Evolutionary conservation across 306 rosid genomes (phyloP).

Genomic region (Hylodesmum podocarpum): DNA sequence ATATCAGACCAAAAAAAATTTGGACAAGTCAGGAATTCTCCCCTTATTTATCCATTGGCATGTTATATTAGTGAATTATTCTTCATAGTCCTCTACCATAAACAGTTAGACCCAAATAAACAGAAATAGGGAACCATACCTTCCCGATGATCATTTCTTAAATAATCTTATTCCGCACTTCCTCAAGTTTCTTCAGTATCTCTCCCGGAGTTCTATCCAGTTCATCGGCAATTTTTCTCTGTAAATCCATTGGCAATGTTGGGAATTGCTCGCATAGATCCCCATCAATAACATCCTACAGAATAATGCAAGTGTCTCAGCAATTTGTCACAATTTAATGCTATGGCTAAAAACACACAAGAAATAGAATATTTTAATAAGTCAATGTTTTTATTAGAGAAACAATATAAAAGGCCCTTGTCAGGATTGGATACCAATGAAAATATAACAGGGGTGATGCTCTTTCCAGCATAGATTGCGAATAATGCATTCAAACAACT

Average conservation of each 20-base stretch:
- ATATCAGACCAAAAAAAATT: background rate
- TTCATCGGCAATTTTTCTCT: constrained; percentile 95
- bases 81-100: background rate
- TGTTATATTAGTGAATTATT: background rate
- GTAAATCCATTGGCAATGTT: constrained; percentile 89
- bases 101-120: background rate
- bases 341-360: background rate
- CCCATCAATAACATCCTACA: constrained; percentile 97
- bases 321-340: background rate
- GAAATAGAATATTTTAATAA: background rate
- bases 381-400: background rate
- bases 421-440: background rate
- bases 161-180: constrained; percentile 88
- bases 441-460: background rate
- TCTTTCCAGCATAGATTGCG: background rate
- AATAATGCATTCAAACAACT: background rate
- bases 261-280: constrained; percentile 99
- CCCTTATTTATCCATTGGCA: background rate
- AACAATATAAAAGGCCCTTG: background rate
- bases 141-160: constrained; percentile 37
- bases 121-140: constrained; percentile 34
- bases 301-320: constrained; percentile 14
- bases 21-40: background rate
- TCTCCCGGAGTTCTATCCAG: constrained; percentile 95
- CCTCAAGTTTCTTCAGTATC: constrained; percentile 91